A percentile compares a stretch with the other conserved stretches of the same genome.
These are phyloP conservation scores for Triticum turgidum DNA, from an alignment of 176 grass and related monocot genomes.

Conservation along the genomic window DNA sequence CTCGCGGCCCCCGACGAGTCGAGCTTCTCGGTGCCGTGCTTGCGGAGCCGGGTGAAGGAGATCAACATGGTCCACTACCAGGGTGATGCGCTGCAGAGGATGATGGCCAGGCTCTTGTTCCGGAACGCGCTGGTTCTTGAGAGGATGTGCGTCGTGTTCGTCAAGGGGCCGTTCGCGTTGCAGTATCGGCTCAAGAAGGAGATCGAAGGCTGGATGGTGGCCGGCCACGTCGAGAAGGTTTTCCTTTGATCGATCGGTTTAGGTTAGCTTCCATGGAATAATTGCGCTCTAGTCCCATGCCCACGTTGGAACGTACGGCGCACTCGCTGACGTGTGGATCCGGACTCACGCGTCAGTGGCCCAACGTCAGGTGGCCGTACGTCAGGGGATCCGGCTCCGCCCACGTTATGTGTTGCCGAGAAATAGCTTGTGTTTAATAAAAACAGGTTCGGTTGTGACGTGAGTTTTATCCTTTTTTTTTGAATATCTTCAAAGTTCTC, in stretches of 20 bases:
- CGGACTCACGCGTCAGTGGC: no score
- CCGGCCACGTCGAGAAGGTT: background rate
- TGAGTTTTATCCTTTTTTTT: no score
- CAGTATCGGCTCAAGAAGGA: background rate
- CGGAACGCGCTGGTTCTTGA: background rate
- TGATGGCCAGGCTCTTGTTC: conserved; percentile 7
- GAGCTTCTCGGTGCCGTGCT: background rate
- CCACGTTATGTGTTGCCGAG: no score
- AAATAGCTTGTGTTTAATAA: no score
- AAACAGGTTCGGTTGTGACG: no score
- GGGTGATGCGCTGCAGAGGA: background rate
- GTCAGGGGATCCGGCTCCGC: no score
- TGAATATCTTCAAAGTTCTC: no score
- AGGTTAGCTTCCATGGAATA: no score
- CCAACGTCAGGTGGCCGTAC: no score
- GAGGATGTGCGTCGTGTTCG: background rate
- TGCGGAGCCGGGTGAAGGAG: background rate
- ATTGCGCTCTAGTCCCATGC: no score
- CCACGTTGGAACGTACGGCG: no score
- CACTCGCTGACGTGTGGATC: no score
- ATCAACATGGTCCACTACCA: conserved; percentile 29
- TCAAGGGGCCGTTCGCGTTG: background rate
- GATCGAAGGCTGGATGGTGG: background rate
- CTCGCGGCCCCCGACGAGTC: background rate
- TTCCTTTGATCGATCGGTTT: background rate